Evolutionary conservation across 2,329 filamentous ascomycete genomes (phyloP).

Genomic region (Aureobasidium sp.): DNA sequence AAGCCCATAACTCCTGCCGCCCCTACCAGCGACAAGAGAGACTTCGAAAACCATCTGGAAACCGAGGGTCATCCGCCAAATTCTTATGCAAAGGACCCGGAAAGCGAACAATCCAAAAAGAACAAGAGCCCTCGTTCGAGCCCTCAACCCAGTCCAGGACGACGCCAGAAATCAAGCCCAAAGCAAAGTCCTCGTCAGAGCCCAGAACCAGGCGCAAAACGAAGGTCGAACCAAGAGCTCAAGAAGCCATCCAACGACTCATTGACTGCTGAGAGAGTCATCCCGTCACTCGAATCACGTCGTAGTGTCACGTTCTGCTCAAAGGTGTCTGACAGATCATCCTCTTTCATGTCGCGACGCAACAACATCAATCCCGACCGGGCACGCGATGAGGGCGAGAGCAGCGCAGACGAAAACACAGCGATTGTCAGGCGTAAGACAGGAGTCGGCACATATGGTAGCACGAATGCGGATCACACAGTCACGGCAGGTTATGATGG

Average conservation of each 20-base stretch:
- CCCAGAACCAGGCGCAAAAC: neutral
- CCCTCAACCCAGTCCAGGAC: neutral
- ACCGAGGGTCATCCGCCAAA: constrained; percentile 4
- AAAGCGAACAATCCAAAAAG: neutral
- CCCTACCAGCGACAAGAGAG: neutral
- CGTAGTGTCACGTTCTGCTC: constrained; percentile 23
- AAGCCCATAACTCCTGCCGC: neutral
- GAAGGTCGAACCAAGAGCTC: neutral
- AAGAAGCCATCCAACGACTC: neutral
- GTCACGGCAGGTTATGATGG: constrained; percentile 20
- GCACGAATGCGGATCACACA: neutral
- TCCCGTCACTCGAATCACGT: constrained; percentile 14
- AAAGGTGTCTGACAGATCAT: constrained; percentile 16
- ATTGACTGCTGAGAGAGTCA: neutral
- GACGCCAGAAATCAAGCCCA: neutral
- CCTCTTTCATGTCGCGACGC: constrained; percentile 12
- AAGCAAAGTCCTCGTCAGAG: constrained; percentile 10
- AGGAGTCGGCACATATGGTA: constrained; percentile 16
- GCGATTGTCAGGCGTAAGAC: constrained; percentile 30
- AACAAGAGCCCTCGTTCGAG: constrained; percentile 6
- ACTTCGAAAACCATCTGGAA: neutral
- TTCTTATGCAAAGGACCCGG: neutral
- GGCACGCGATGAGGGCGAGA: constrained; percentile 24
- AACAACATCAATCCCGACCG: constrained; percentile 12
- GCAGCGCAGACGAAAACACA: constrained; percentile 37